Conservation (phyloP, 2,329 filamentous ascomycete genomes). For the Arthroderma sp. region DNA sequence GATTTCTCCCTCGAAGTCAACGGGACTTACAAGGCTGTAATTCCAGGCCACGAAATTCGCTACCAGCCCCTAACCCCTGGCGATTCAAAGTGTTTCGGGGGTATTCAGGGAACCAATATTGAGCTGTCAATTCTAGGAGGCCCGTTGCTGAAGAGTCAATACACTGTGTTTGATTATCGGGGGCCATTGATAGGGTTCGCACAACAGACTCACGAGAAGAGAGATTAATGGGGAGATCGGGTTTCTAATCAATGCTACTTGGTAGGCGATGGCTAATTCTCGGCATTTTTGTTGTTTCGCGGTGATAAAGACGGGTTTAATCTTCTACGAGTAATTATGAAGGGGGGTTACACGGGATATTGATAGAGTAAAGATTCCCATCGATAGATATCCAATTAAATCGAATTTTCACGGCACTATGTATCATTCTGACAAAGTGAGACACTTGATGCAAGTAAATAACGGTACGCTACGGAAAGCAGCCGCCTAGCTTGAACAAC, state of each 20-base stretch:
- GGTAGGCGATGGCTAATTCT: too few species aligned
- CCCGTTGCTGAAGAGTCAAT: slow-evolving; percentile 45
- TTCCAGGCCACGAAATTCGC: slow-evolving; percentile 42
- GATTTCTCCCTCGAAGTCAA: slow-evolving; percentile 41
- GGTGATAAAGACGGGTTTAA: too few species aligned
- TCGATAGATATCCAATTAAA: too few species aligned
- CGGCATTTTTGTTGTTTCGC: too few species aligned
- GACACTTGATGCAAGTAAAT: background rate
- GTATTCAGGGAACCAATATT: slow-evolving; percentile 44
- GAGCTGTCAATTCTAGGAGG: slow-evolving; percentile 45
- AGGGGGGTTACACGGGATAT: too few species aligned
- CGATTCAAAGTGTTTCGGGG: slow-evolving; percentile 42
- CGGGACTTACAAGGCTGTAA: slow-evolving; percentile 36
- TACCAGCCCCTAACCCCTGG: slow-evolving; percentile 33
- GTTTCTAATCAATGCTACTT: background rate
- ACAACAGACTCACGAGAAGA: slow-evolving; percentile 1
- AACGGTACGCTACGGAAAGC: background rate
- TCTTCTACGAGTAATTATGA: too few species aligned
- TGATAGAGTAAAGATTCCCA: too few species aligned
- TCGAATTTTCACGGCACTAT: too few species aligned
- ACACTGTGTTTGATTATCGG: slow-evolving; percentile 43
- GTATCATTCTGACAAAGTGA: too few species aligned
- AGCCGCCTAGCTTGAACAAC: background rate
- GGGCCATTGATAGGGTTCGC: slow-evolving; percentile 7
- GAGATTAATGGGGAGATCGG: background rate